Evolutionary conservation across 257 asterid genomes (phyloP).

Genomic region (Jaltomata sinuosa): DNA sequence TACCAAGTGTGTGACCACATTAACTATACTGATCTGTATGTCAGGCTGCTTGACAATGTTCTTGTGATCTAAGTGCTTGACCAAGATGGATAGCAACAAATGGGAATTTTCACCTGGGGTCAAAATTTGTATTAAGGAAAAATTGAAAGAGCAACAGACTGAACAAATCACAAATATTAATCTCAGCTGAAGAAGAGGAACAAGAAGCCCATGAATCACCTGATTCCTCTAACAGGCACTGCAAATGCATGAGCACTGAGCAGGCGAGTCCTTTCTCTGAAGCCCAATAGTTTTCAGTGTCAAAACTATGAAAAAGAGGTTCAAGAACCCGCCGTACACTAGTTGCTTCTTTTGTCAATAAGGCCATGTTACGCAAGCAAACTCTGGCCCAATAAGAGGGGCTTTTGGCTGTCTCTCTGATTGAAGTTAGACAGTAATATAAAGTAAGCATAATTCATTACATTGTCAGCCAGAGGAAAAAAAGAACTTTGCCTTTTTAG

Average conservation of each 20-base stretch:
- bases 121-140: not conserved
- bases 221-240: slow-evolving; percentile 38
- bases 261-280: slow-evolving; percentile 35
- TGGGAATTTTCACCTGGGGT: slow-evolving; percentile 37
- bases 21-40: slow-evolving; percentile 24
- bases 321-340: slow-evolving; percentile 42
- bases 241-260: slow-evolving; percentile 28
- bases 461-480: not conserved
- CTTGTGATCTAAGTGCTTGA: slow-evolving; percentile 46
- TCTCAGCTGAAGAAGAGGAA: not conserved
- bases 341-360: slow-evolving; percentile 41
- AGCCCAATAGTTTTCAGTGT: slow-evolving; percentile 37
- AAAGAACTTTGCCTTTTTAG: not conserved
- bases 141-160: not conserved
- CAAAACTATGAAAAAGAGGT: slow-evolving; percentile 38
- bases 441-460: not conserved
- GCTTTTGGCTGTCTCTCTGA: slow-evolving; percentile 32
- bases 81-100: slow-evolving; percentile 27
- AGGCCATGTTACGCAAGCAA: slow-evolving; percentile 34
- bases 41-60: slow-evolving; percentile 26
- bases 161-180: not conserved
- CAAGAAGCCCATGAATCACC: slow-evolving; percentile 12
- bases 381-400: slow-evolving; percentile 40
- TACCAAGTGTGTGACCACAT: slow-evolving; percentile 22
- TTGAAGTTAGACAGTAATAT: not conserved